Percentiles rank a stretch among this genome's conserved stretches.
Conservation (phyloP, 768 basidiomycete species). For the Tephrocybe sp. region DNA sequence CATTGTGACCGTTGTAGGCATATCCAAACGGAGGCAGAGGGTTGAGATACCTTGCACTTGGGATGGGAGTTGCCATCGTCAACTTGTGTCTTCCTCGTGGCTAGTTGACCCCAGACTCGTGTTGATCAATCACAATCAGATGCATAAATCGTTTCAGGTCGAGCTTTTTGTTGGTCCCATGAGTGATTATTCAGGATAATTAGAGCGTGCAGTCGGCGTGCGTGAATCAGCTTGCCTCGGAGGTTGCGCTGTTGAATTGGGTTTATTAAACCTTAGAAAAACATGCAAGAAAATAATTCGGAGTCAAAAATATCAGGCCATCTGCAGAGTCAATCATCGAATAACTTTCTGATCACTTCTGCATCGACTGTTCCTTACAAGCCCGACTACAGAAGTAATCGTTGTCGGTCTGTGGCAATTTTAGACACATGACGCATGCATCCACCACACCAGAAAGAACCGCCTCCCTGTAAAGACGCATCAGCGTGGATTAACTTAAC, state of each 20-base stretch:
- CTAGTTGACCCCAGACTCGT: neutral
- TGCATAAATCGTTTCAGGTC: no score
- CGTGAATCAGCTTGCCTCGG: no score
- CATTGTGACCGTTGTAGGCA: neutral
- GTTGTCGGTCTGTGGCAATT: constrained; percentile 51
- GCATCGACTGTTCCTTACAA: constrained; percentile 60
- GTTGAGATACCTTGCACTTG: neutral
- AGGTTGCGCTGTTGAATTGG: no score
- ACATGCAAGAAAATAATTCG: no score
- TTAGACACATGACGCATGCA: constrained; percentile 65
- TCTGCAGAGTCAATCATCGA: neutral
- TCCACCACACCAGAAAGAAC: constrained; percentile 47
- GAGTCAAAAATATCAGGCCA: no score
- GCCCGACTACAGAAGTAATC: constrained; percentile 64
- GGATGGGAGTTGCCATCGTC: neutral
- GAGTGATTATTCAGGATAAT: no score
- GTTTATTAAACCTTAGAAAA: no score
- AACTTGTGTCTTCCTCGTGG: neutral
- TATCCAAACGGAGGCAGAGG: neutral
- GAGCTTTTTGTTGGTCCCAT: no score
- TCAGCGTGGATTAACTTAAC: constrained; percentile 8
- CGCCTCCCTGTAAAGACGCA: constrained; percentile 45
- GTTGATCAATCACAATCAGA: neutral
- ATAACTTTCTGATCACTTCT: constrained; percentile 29
- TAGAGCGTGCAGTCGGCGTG: no score